Conservation (phyloP, 345 rosid species). For the Leavenworthia alabamica region DNA sequence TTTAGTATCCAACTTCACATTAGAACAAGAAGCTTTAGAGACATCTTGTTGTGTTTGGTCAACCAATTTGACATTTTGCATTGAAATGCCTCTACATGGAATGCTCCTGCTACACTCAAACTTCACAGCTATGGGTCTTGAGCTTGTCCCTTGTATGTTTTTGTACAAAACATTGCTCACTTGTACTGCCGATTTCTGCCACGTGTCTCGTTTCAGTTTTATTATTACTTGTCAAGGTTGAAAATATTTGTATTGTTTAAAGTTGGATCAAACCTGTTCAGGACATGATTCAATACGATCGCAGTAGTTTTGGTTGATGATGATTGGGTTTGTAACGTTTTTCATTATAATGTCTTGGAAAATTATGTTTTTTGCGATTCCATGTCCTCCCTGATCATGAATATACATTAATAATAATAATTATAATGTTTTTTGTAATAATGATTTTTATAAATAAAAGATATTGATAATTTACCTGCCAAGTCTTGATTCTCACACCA, state of each 20-base stretch:
- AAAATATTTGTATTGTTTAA: neutral
- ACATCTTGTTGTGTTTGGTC: slow-evolving; percentile 12
- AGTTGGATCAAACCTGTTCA: slow-evolving; percentile 45
- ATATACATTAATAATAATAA: neutral
- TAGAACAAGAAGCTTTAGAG: slow-evolving; percentile 54
- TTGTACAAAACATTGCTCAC: slow-evolving; percentile 62
- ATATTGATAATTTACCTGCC: slow-evolving; percentile 52
- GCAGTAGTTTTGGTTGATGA: slow-evolving; percentile 78
- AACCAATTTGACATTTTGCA: slow-evolving; percentile 45
- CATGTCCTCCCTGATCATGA: slow-evolving; percentile 65
- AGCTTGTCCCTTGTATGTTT: slow-evolving; percentile 72
- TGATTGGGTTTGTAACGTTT: slow-evolving; percentile 75
- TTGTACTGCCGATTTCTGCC: slow-evolving; percentile 68
- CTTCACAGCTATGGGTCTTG: slow-evolving; percentile 50
- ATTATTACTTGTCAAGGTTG: neutral
- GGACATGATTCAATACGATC: slow-evolving; percentile 47
- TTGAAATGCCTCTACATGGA: slow-evolving; percentile 50
- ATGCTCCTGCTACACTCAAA: slow-evolving; percentile 53
- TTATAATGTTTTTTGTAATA: too few species aligned
- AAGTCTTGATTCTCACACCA: slow-evolving; percentile 87
- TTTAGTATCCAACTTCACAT: slow-evolving; percentile 31
- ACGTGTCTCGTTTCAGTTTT: neutral
- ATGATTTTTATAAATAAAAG: neutral
- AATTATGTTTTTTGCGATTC: slow-evolving; percentile 56
- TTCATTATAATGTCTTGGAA: slow-evolving; percentile 56